Base-by-base conservation (phyloP, 2,329 filamentous ascomycete genomes). In the Neofusicoccum kwambonambiense region DNA sequence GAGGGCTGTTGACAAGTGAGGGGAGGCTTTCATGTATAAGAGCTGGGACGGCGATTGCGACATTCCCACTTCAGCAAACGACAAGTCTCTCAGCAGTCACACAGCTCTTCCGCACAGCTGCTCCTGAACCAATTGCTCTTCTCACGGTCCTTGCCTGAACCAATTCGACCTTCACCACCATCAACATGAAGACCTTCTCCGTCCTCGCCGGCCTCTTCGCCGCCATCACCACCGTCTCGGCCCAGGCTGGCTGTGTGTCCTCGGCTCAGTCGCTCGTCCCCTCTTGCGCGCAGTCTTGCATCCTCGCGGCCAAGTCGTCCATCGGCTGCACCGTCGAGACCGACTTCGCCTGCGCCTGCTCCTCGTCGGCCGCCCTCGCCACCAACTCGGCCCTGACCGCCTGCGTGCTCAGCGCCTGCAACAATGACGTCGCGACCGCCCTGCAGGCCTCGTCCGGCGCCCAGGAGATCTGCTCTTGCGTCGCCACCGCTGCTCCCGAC, bases 341-440 rank as follows among this genome's bases (percentile, higher is more conserved):
- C 37, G 54, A 58, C 54, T 58, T 58, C 19, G 35, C 35, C 22
- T 58, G 54, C 13, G 37, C 31, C 13, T 58, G 54, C 54, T 58
- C 54, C 54, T 42, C 41, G 15, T 58, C 54, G 9, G 54, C 37
- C 17, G 22, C 41, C 17, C 19, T 58, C 37, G n/a, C 19, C 17
- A 44, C n/a, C 35, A 58, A 42, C 8, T 22, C 54, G 12, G 39
- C 35, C 37, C 22, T 58, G 7, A 58, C 54, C n/a, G 13, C 15
- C 35, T 58, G 54, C 17, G 54, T 58, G 35, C 39, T 58, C 15
- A 27, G n/a, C 35, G 35, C 54, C 17, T 58, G 54, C 1, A 7
- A 31, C 27, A 31, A 31, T 5, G 27, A 31, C 27, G 27, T 31
- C 27, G 27, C 27, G 5, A 31, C 27, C 27, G 27, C 27, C 6